Evolutionary conservation across 768 basidiomycete species (phyloP).

Genomic region (Psilocybe cubensis): DNA sequence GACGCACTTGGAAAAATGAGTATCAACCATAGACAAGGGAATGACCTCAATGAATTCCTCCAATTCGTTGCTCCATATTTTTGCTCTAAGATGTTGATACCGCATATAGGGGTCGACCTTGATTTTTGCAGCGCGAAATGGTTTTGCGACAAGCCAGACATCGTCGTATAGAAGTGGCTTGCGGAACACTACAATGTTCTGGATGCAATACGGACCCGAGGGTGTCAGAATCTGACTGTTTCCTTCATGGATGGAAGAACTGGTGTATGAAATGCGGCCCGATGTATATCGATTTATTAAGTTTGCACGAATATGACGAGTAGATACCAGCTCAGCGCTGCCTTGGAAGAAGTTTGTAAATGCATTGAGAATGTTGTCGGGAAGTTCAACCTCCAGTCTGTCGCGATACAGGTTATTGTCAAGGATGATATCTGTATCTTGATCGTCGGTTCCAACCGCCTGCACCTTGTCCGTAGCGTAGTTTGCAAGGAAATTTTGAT

Average conservation of each 20-base stretch:
- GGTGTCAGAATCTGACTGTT: conserved; percentile 1
- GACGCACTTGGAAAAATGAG: conserved; percentile 10
- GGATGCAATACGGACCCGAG: not conserved
- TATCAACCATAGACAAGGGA: not conserved
- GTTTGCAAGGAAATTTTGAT: conserved; percentile 1
- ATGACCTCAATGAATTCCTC: not conserved
- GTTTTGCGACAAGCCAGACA: conserved; percentile 6
- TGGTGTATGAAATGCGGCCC: not conserved
- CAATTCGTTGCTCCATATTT: conserved; percentile 2
- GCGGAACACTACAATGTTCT: not conserved
- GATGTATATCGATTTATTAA: not conserved
- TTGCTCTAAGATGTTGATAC: conserved; percentile 9
- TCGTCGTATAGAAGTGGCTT: not conserved
- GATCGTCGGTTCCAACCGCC: no score
- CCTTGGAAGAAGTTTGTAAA: no score
- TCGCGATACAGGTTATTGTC: no score
- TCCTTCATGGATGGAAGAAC: conserved; percentile 2
- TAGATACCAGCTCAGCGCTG: no score
- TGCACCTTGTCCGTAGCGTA: no score
- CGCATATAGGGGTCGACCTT: conserved; percentile 2
- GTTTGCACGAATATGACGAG: not conserved
- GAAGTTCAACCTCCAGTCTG: no score
- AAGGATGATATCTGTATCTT: no score
- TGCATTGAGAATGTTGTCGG: no score
- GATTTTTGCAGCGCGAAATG: not conserved